Evolutionary conservation across 2,329 filamentous ascomycete species (phyloP).

Genomic region (Fusarium tuaranense): DNA sequence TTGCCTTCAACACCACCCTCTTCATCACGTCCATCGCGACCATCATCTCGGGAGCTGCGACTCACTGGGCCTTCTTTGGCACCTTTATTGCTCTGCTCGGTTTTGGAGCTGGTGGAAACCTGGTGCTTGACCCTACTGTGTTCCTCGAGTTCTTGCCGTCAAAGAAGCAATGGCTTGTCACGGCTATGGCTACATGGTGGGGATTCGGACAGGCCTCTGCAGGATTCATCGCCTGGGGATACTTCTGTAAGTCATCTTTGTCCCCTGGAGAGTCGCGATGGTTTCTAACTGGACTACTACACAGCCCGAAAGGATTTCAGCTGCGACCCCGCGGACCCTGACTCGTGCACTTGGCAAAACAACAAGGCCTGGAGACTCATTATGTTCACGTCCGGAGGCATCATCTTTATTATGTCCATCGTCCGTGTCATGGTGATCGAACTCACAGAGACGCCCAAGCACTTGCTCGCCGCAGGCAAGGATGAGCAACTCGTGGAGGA

Average conservation of each 20-base stretch:
- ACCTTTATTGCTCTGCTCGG: constrained; percentile 70
- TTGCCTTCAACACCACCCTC: constrained; percentile 73
- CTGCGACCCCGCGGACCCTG: constrained; percentile 4
- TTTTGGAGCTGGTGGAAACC: constrained; percentile 74
- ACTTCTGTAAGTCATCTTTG: constrained; percentile 34
- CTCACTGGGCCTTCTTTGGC: constrained; percentile 71
- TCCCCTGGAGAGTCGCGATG: background rate
- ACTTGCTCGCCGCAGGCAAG: constrained; percentile 63
- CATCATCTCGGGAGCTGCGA: constrained; percentile 71
- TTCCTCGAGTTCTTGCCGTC: constrained; percentile 61
- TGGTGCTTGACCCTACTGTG: constrained; percentile 70
- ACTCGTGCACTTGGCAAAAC: constrained; percentile 53
- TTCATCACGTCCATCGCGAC: constrained; percentile 70
- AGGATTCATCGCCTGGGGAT: constrained; percentile 64
- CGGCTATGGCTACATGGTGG: constrained; percentile 68
- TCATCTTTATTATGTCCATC: constrained; percentile 63
- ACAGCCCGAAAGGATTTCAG: constrained; percentile 6
- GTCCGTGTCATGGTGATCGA: constrained; percentile 65
- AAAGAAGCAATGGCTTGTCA: constrained; percentile 73
- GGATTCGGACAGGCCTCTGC: constrained; percentile 60
- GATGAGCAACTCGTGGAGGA: constrained; percentile 63
- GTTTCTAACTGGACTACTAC: background rate
- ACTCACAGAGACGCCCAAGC: constrained; percentile 71
- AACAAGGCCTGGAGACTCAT: constrained; percentile 66
- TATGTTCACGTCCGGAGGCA: constrained; percentile 59